A percentile compares a stretch with the other conserved stretches of the same genome.
phyloP scores from a whole-genome alignment of 2,329 filamentous ascomycete genomes.

The Xylariales sp. region DNA sequence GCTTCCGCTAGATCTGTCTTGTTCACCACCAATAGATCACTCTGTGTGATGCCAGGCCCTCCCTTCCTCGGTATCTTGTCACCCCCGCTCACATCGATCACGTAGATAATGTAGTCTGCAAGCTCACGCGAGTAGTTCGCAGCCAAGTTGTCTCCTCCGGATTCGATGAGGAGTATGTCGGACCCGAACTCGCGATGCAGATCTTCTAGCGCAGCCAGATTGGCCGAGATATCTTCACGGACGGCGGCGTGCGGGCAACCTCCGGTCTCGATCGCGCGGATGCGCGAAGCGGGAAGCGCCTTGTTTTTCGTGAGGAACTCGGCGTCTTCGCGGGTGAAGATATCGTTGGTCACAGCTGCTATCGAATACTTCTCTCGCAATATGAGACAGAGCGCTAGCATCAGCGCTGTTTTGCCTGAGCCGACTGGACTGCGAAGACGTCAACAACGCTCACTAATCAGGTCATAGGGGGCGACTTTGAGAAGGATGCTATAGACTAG shows the following conservation, averaged over 20 bases:
- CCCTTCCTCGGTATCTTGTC: slow-evolving; percentile 97
- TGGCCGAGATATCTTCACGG: slow-evolving; percentile 91
- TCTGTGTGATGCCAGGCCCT: slow-evolving; percentile 94
- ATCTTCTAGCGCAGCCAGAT: slow-evolving; percentile 87
- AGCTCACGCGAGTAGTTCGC: slow-evolving; percentile 95
- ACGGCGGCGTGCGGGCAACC: slow-evolving; percentile 96
- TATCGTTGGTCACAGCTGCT: slow-evolving; percentile 96
- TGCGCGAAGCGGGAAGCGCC: slow-evolving; percentile 77
- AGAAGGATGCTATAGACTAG: not conserved
- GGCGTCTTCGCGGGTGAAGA: slow-evolving; percentile 97
- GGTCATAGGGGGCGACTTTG: no score
- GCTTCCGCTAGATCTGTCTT: slow-evolving; percentile 93
- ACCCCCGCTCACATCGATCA: slow-evolving; percentile 93
- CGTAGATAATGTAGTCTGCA: slow-evolving; percentile 97
- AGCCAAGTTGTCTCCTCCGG: slow-evolving; percentile 91
- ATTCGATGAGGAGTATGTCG: slow-evolving; percentile 89
- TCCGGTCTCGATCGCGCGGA: slow-evolving; percentile 94
- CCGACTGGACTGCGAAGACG: slow-evolving; percentile 69
- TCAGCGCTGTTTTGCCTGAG: slow-evolving; percentile 94
- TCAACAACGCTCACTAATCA: not conserved
- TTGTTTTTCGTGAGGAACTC: slow-evolving; percentile 89
- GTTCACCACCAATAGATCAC: slow-evolving; percentile 88
- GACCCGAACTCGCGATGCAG: slow-evolving; percentile 75
- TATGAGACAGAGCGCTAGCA: slow-evolving; percentile 85
- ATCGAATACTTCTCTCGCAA: slow-evolving; percentile 79